A percentile compares a stretch with the other conserved stretches of the same genome.
Conservation (phyloP, 2,329 filamentous ascomycete genomes). For the Plenodomus lindquistii region DNA sequence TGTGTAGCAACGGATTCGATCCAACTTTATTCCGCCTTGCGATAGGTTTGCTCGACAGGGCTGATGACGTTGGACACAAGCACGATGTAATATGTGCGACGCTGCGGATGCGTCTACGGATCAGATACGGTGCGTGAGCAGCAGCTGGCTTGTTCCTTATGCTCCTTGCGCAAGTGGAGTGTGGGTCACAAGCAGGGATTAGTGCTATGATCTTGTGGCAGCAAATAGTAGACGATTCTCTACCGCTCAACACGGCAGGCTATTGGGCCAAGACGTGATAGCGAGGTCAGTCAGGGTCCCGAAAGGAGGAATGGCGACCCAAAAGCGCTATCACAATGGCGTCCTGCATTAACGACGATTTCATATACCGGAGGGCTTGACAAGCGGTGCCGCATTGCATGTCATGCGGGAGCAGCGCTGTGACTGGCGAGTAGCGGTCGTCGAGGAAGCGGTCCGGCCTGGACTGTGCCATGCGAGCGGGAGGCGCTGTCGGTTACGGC, state of each 20-base stretch:
- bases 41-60: constrained; percentile 14
- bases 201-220: constrained; percentile 33
- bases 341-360: constrained; percentile 27
- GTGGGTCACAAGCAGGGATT: constrained; percentile 38
- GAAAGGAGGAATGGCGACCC: constrained; percentile 26
- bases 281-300: constrained; percentile 28
- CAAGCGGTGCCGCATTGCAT: constrained; percentile 17
- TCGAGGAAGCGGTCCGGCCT: constrained; percentile 30
- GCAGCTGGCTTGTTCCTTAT: constrained; percentile 36
- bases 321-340: constrained; percentile 31
- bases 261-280: constrained; percentile 48
- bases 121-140: constrained; percentile 33
- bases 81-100: constrained; percentile 4
- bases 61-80: constrained; percentile 7
- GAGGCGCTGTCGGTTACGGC: constrained; percentile 41
- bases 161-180: constrained; percentile 35
- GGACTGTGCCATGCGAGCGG: constrained; percentile 26
- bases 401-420: constrained; percentile 25
- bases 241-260: constrained; percentile 39
- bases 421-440: constrained; percentile 31
- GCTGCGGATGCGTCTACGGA: constrained; percentile 9
- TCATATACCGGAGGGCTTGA: constrained; percentile 19
- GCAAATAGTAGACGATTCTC: constrained; percentile 42
- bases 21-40: constrained; percentile 22
- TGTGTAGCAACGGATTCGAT: constrained; percentile 26